Evolutionary conservation across 352 stramenopile species (phyloP).

Genomic region (Vaucheria bursata): DNA sequence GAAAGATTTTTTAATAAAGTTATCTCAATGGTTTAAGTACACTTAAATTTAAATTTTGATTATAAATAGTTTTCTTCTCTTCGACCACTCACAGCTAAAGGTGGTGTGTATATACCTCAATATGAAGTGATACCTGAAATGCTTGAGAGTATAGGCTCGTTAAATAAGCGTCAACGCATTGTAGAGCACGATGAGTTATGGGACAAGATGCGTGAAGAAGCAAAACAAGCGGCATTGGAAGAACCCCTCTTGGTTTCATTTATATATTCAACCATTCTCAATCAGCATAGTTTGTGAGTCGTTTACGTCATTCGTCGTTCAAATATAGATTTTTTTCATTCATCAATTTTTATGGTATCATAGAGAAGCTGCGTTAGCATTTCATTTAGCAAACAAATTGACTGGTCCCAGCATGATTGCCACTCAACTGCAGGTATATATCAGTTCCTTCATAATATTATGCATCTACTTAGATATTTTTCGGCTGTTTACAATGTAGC

Average conservation of each 20-base stretch:
- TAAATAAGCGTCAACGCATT: not conserved
- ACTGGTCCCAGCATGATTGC: slow-evolving; percentile 37
- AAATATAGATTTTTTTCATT: too few species aligned
- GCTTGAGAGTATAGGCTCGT: not conserved
- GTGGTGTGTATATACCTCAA: not conserved
- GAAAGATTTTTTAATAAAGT: not conserved
- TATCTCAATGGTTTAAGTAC: not conserved
- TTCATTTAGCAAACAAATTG: slow-evolving; percentile 59
- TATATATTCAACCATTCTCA: slow-evolving; percentile 62
- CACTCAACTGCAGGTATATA: slow-evolving; percentile 15
- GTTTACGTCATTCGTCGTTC: too few species aligned
- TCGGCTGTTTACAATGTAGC: too few species aligned
- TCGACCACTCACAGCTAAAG: not conserved
- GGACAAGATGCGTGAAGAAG: slow-evolving; percentile 30
- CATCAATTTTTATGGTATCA: too few species aligned
- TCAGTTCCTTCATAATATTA: too few species aligned
- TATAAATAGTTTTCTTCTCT: not conserved
- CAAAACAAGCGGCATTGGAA: slow-evolving; percentile 20
- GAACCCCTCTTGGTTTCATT: slow-evolving; percentile 64
- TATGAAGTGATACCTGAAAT: not conserved
- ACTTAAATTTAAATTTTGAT: not conserved
- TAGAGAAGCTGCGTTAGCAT: slow-evolving; percentile 57
- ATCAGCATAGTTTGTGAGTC: slow-evolving; percentile 54
- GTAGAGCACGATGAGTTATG: slow-evolving; percentile 16
- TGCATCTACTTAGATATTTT: too few species aligned